Evolutionary conservation across 345 rosid species (phyloP), one percentile per base, ranked within the genome.

Genomic region (Salix arbutifolia): DNA sequence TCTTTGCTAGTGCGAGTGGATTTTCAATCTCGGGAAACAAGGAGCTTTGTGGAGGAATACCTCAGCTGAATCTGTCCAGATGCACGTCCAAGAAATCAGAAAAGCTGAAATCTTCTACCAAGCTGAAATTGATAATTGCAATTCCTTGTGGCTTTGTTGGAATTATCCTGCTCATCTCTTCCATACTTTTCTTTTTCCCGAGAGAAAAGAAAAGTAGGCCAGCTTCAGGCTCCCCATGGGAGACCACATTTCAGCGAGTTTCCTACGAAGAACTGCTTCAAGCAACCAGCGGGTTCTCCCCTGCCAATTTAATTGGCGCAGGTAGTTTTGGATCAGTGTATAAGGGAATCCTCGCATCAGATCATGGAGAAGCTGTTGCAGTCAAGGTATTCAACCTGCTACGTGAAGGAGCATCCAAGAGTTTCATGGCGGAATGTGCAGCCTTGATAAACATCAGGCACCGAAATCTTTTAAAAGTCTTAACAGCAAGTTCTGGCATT

Each of bases 261-360:
- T 30, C 62, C 31, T 75, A 56, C 33, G 14, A 5, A 7, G 66
- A 67, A 7, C 38, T 75, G 23, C 61, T 52, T 0, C 21, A 37
- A n/a, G 78, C 71, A 74, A 74, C 71, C 4, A 5, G 25, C 6
- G 42, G 69, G 19, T 73, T 64, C 14, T 62, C 38, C 65, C 10
- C 76, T 1, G 60, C 28, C 19, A 42, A 18, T 3, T 37, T 73
- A 6, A 74, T 74, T 17, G 69, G 76, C 0, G 5, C 37, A 2
- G 77, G 77, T 31, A 50, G 48, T 74, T 74, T 74, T 74, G 71
- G 77, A 19, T 65, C 62, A 9, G 71, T 74, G 1, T 74, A 65
- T 7, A 64, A 26, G n/a, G 77, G 46, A 64, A 46, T 19, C 16
- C 44, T 74, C 4, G 18, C 1, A 25, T 3, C 40, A 1, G 68